These are phyloP conservation scores for Meyerozyma guilliermondii DNA, from an alignment of 1,139 yeast genomes.

Conservation along the genomic window DNA sequence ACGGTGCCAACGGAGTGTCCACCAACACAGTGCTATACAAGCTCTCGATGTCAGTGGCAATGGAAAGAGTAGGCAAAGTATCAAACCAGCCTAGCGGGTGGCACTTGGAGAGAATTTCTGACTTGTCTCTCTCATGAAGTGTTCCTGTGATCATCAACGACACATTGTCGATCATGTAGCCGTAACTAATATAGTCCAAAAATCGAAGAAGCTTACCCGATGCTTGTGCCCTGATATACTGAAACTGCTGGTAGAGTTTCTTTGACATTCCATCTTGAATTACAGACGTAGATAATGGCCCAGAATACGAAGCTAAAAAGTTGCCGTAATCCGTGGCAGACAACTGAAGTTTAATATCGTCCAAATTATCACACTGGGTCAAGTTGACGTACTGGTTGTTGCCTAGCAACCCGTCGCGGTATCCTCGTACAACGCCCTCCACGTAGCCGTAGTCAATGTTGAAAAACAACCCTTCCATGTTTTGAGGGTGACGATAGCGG, in stretches of 20 bases:
- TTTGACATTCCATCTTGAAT: constrained; percentile 76
- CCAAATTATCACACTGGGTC: constrained; percentile 93
- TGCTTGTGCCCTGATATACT: constrained; percentile 79
- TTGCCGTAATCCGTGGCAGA: constrained; percentile 96
- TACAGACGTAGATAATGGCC: constrained; percentile 75
- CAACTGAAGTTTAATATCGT: constrained; percentile 87
- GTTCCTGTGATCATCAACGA: constrained; percentile 96
- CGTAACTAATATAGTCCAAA: constrained; percentile 87
- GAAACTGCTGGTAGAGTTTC: constrained; percentile 77
- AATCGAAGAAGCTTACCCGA: constrained; percentile 75
- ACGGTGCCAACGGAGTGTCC: constrained; percentile 96
- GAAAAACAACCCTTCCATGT: constrained; percentile 84
- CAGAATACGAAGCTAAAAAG: constrained; percentile 76
- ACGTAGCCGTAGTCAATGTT: constrained; percentile 85
- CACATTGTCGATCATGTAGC: constrained; percentile 98
- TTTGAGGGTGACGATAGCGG: constrained; percentile 1
- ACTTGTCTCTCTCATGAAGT: constrained; percentile 85
- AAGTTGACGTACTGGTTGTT: constrained; percentile 80
- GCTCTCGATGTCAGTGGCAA: constrained; percentile 90
- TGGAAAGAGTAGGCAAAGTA: constrained; percentile 89
- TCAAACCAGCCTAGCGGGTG: constrained; percentile 99
- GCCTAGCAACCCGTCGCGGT: constrained; percentile 76
- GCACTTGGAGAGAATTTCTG: constrained; percentile 82
- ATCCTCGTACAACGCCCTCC: constrained; percentile 94
- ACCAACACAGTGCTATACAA: constrained; percentile 90